phyloP scores from a whole-genome alignment of 805 yeast genomes.

The Wickerhamomyces bovis region DNA sequence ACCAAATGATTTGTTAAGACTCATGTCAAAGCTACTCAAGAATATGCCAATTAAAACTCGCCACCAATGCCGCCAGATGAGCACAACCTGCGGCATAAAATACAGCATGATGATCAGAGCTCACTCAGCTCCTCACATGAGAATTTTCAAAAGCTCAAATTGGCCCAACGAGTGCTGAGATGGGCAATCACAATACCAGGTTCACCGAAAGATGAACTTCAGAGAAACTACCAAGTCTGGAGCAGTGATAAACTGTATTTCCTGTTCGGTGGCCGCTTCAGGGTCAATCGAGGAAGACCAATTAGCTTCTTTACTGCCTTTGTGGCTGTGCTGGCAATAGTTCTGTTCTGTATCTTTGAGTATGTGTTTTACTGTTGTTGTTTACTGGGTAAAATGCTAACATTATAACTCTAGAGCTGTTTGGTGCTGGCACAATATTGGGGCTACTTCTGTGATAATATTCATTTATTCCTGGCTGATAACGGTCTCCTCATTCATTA shows the following conservation, averaged over 20 bases:
- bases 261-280: conserved; percentile 60
- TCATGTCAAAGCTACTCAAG: not conserved
- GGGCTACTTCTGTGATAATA: conserved; percentile 50
- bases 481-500: conserved; percentile 41
- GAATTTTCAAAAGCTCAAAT: not conserved
- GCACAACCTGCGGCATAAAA: not conserved
- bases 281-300: conserved; percentile 37
- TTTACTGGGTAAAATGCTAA: not conserved
- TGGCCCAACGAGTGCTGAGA: conserved; percentile 10
- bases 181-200: conserved; percentile 22
- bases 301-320: conserved; percentile 30
- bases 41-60: not conserved
- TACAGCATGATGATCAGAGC: not conserved
- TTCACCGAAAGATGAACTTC: not conserved
- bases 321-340: conserved; percentile 38
- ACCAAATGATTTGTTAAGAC: no score
- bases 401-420: conserved; percentile 23
- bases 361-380: conserved; percentile 9
- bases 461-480: conserved; percentile 55
- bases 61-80: not conserved
- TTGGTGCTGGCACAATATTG: conserved; percentile 52
- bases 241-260: conserved; percentile 38
- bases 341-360: conserved; percentile 50
- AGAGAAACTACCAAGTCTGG: conserved; percentile 39
- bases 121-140: not conserved